Percentiles rank a stretch among this genome's conserved stretches.
Conservation (phyloP, 75 land plant species). For the Chamaecyparis obtusa region DNA sequence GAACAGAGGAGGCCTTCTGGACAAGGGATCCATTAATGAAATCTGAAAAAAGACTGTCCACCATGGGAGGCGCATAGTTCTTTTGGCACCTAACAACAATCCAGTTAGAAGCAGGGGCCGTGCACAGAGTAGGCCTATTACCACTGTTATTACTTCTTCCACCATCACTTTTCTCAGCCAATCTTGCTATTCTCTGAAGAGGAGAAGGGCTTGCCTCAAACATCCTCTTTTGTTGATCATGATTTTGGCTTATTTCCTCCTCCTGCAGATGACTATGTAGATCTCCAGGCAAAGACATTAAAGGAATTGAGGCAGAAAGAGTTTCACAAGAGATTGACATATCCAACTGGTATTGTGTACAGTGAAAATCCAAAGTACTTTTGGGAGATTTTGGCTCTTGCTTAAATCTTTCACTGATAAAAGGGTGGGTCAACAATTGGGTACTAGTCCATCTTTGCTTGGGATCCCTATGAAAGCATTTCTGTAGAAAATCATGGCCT, state of each 20-base stretch:
- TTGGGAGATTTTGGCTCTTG: background rate
- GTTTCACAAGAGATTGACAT: background rate
- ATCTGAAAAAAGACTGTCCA: background rate
- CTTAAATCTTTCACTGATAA: conserved; percentile 4
- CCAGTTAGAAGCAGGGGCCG: background rate
- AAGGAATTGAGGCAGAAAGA: background rate
- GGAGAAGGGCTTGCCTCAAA: background rate
- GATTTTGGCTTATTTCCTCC: background rate
- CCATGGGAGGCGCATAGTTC: background rate
- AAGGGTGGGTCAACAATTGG: conserved; percentile 37
- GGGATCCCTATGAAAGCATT: conserved; percentile 38
- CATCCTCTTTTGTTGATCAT: background rate
- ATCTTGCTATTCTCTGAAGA: background rate
- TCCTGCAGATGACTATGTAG: background rate
- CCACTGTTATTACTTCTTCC: background rate
- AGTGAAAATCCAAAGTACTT: background rate
- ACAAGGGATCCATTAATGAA: background rate
- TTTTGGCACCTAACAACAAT: background rate
- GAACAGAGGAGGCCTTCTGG: background rate
- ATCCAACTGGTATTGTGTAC: background rate
- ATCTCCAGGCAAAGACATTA: background rate
- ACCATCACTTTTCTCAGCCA: background rate
- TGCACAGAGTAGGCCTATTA: background rate
- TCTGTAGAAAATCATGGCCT: conserved; percentile 33
- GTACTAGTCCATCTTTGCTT: conserved; percentile 26